Conservation (phyloP, 768 basidiomycete species). For the Boletus barrowsii region DNA sequence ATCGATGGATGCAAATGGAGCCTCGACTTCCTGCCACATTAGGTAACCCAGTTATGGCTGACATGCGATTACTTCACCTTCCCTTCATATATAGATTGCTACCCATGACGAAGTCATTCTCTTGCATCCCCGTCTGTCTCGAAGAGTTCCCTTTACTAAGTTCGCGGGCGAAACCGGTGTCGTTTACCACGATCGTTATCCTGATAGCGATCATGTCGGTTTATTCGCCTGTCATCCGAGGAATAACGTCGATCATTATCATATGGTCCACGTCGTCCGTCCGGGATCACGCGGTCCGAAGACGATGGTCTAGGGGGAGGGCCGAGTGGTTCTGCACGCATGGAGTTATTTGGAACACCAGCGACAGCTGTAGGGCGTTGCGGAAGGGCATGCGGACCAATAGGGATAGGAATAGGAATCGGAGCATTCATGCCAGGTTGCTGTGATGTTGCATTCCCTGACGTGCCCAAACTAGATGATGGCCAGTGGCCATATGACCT, state of each 20-base stretch:
- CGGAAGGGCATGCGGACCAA: constrained; percentile 12
- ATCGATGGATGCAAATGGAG: neutral
- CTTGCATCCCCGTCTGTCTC: neutral
- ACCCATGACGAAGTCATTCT: neutral
- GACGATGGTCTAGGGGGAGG: constrained; percentile 18
- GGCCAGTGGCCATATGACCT: neutral
- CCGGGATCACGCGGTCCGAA: constrained; percentile 9
- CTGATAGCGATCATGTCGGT: constrained; percentile 5
- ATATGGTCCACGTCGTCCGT: constrained; percentile 22
- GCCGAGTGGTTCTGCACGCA: constrained; percentile 19
- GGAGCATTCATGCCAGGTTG: neutral
- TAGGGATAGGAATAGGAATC: neutral
- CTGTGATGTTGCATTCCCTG: constrained; percentile 3
- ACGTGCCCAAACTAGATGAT: neutral
- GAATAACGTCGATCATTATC: constrained; percentile 10
- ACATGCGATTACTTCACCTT: neutral
- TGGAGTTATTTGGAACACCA: constrained; percentile 1
- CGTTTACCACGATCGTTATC: constrained; percentile 9
- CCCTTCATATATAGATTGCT: neutral
- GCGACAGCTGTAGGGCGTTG: constrained; percentile 10
- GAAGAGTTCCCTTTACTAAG: neutral
- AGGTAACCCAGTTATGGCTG: neutral
- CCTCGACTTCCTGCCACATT: neutral
- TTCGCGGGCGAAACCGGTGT: constrained; percentile 6
- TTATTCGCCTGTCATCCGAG: constrained; percentile 18